These are phyloP conservation scores for Aechmea fasciata DNA, from an alignment of 176 grass and related monocot genomes.

Conservation along the genomic window DNA sequence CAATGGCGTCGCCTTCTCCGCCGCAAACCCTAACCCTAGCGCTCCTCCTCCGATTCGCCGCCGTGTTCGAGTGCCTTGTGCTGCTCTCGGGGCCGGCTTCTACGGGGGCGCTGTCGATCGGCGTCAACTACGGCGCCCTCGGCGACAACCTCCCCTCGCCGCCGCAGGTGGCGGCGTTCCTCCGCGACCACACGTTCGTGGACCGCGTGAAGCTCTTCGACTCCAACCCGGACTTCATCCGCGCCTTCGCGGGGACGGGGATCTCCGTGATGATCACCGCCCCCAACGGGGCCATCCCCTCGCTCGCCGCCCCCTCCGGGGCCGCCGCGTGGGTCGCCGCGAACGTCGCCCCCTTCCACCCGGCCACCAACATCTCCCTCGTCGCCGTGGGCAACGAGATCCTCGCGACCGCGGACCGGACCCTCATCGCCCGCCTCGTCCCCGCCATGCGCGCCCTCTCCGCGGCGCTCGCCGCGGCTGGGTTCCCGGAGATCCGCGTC, in stretches of 20 bases:
- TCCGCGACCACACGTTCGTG: slow-evolving; percentile 46
- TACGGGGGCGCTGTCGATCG: slow-evolving; percentile 38
- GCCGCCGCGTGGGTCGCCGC: slow-evolving; percentile 55
- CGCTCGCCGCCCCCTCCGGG: slow-evolving; percentile 32
- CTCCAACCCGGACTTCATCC: slow-evolving; percentile 51
- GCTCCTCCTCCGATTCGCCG: background rate
- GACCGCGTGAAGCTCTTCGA: slow-evolving; percentile 92
- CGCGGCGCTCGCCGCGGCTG: slow-evolving; percentile 34
- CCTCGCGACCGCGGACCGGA: slow-evolving; percentile 40
- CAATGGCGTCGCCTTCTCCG: slow-evolving; percentile 28
- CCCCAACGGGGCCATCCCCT: slow-evolving; percentile 60
- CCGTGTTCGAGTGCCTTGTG: background rate
- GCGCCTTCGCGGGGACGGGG: slow-evolving; percentile 62
- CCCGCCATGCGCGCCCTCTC: slow-evolving; percentile 58
- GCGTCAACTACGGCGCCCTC: slow-evolving; percentile 81
- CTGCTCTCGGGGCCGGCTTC: background rate
- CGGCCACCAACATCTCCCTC: slow-evolving; percentile 53
- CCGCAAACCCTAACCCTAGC: slow-evolving; percentile 8
- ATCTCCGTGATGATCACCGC: slow-evolving; percentile 59
- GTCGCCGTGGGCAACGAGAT: slow-evolving; percentile 72
- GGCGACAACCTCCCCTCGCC: slow-evolving; percentile 66
- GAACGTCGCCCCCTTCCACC: slow-evolving; percentile 63
- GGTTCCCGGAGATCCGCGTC: slow-evolving; percentile 47
- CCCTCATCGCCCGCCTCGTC: slow-evolving; percentile 54
- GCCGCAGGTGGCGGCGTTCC: slow-evolving; percentile 39